Evolutionary conservation across 805 yeast genomes (phyloP).

Genomic region (Maudiozyma turicensis): DNA sequence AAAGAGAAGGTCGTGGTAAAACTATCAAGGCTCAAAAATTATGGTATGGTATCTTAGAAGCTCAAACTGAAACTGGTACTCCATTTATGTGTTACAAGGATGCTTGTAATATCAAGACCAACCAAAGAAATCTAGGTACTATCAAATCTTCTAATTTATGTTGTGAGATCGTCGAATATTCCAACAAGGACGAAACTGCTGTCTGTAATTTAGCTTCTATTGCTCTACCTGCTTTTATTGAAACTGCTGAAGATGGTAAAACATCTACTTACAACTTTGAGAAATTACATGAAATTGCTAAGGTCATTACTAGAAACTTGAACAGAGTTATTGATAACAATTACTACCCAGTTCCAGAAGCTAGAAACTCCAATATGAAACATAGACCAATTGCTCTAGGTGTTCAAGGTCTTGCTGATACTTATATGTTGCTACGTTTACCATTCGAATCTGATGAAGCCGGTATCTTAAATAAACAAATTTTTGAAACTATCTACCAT

Average conservation of each 20-base stretch:
- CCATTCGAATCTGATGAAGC: slow-evolving; percentile 91
- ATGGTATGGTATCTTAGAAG: slow-evolving; percentile 79
- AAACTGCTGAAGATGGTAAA: slow-evolving; percentile 33
- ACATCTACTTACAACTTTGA: slow-evolving; percentile 54
- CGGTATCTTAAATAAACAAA: slow-evolving; percentile 60
- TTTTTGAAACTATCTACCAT: slow-evolving; percentile 92
- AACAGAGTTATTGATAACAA: slow-evolving; percentile 76
- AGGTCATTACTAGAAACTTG: slow-evolving; percentile 67
- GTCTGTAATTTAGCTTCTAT: slow-evolving; percentile 90
- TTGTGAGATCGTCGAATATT: slow-evolving; percentile 86
- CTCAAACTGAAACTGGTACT: slow-evolving; percentile 92
- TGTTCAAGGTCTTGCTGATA: slow-evolving; percentile 93
- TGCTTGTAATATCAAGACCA: slow-evolving; percentile 74
- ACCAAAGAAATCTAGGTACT: slow-evolving; percentile 83
- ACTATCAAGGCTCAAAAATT: slow-evolving; percentile 78
- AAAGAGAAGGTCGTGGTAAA: slow-evolving; percentile 46
- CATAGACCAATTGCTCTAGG: slow-evolving; percentile 91
- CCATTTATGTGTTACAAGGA: slow-evolving; percentile 92
- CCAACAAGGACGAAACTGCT: slow-evolving; percentile 81
- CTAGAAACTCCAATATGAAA: slow-evolving; percentile 60
- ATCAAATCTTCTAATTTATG: slow-evolving; percentile 89
- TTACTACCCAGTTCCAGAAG: slow-evolving; percentile 70
- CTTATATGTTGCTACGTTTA: slow-evolving; percentile 63
- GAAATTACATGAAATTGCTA: slow-evolving; percentile 62
- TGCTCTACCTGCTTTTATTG: slow-evolving; percentile 71